A percentile compares a stretch with the other conserved stretches of the same genome.
Conservation (phyloP, 805 yeast genomes). For the Priceomyces haplophilus region DNA sequence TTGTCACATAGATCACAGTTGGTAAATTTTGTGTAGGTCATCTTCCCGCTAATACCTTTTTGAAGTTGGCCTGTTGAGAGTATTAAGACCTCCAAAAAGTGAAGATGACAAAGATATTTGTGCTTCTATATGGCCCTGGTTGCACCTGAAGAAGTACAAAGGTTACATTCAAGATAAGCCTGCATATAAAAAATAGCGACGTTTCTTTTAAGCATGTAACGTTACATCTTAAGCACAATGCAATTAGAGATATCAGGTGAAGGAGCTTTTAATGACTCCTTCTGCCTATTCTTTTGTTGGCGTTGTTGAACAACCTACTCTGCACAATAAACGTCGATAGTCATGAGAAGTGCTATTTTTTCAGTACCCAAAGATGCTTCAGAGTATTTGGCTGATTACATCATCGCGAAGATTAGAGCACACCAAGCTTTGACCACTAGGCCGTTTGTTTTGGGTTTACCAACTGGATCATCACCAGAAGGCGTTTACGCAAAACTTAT, state of each 20-base stretch:
- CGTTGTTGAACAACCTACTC: neutral
- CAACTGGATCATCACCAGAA: slow-evolving; percentile 62
- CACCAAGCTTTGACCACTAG: slow-evolving; percentile 43
- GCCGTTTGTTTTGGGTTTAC: slow-evolving; percentile 57
- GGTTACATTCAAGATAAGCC: neutral
- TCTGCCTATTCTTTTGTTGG: neutral
- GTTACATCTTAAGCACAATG: neutral
- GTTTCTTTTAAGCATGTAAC: neutral
- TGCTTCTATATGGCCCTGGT: neutral
- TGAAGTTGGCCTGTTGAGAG: neutral
- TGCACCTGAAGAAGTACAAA: neutral
- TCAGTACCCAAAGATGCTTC: slow-evolving; percentile 41
- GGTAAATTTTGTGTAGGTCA: slow-evolving; percentile 30
- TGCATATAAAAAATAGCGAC: neutral
- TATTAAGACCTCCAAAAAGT: neutral
- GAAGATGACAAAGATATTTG: neutral
- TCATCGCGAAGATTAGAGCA: slow-evolving; percentile 40
- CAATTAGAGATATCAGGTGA: neutral
- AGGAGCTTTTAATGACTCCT: neutral
- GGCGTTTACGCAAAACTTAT: slow-evolving; percentile 49
- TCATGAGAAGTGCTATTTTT: slow-evolving; percentile 34
- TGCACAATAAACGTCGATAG: neutral
- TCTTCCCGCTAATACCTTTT: neutral
- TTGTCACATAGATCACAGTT: slow-evolving; percentile 44
- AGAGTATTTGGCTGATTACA: slow-evolving; percentile 43